Base-by-base conservation (phyloP, 495 filamentous ascomycete species). In the Sabuloglossum arenarium region DNA sequence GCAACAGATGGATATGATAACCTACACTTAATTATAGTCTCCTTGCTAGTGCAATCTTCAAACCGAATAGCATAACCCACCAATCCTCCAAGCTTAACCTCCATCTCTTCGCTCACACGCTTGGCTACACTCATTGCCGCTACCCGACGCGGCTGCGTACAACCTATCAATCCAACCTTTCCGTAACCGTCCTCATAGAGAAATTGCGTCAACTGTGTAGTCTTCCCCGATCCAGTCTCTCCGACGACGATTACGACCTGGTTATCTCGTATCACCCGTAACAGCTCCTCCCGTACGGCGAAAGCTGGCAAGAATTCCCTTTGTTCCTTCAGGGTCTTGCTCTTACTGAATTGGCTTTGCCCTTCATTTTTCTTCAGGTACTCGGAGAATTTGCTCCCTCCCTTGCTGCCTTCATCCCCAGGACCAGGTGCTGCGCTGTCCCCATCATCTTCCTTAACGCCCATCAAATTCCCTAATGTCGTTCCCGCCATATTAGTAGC, bases 101-200 rank as follows among this genome's bases (percentile, higher is more conserved):
- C 88, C 93, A 99, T 99, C 69, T 99, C 93, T 66, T 99, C 93
- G 59, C 86, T 88, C 25, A 99, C 93, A 70, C 93, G 86, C 67
- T 96, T 97, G 11, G 93, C 93, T 29, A 99, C 93, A 68, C 87
- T 94, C 93, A 99, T 99, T 1, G 93, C 90, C 37, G 90, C 90
- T 25, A 97, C 90, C 74, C 90, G 82, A 61, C 90, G 79, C 56
- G 90, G 90, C 61, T 97, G 90, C 24, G 90, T 97, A 63, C 90
- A 97, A 0, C 89, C 88, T 60, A 97, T 97, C 73, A 95, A 79
- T 43, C 90, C 90, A 42, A 71, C 65, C 55, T 85, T 84, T 30
- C 80, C 84, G 65, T 95, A 97, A 14, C 90, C 90, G 60, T 94
- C 90, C 68, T 97, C 90, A 64, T 89, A 83, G 19, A 97, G 72